A percentile compares a stretch with the other conserved stretches of the same genome.
Conservation (phyloP, 108 stramenopile species). For the Conticribra weissflogii region DNA sequence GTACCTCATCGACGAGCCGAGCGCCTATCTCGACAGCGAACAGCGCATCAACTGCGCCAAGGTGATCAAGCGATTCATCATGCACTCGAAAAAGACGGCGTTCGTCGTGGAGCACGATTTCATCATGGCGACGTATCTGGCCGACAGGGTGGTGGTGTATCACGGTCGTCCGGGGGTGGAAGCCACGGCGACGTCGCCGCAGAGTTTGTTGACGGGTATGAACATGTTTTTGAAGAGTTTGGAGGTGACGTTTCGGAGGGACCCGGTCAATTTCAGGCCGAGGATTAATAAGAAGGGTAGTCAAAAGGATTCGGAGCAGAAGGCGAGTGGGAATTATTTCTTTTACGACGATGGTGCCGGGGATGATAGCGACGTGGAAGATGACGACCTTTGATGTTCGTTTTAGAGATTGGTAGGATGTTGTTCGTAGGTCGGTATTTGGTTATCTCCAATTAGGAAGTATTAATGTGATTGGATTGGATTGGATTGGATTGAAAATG, state of each 20-base stretch:
- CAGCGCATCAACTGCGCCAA: constrained; percentile 98
- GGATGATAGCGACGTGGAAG: constrained; percentile 61
- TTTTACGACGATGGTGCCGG: constrained; percentile 92
- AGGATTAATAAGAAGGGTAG: constrained; percentile 96
- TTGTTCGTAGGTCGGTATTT: too few relatives aligned
- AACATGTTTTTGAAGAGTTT: constrained; percentile 97
- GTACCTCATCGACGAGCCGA: constrained; percentile 99
- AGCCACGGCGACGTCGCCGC: constrained; percentile 94
- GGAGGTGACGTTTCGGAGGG: constrained; percentile 98
- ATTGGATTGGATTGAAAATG: too few relatives aligned
- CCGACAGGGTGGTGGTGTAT: constrained; percentile 98
- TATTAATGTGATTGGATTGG: too few relatives aligned
- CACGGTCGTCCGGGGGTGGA: constrained; percentile 94
- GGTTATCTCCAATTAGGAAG: too few relatives aligned
- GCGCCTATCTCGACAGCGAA: constrained; percentile 98
- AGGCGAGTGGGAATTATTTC: constrained; percentile 97
- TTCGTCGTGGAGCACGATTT: constrained; percentile 99
- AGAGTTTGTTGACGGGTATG: constrained; percentile 96
- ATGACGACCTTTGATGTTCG: constrained; percentile 58
- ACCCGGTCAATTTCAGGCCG: constrained; percentile 97
- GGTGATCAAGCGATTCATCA: constrained; percentile 99
- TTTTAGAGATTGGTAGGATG: too few relatives aligned
- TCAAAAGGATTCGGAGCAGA: constrained; percentile 97
- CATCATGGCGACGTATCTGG: constrained; percentile 99
- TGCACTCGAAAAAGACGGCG: constrained; percentile 98